Conservation (phyloP, 1,284 basidiomycete species). For the Hemileia vastatrix region DNA sequence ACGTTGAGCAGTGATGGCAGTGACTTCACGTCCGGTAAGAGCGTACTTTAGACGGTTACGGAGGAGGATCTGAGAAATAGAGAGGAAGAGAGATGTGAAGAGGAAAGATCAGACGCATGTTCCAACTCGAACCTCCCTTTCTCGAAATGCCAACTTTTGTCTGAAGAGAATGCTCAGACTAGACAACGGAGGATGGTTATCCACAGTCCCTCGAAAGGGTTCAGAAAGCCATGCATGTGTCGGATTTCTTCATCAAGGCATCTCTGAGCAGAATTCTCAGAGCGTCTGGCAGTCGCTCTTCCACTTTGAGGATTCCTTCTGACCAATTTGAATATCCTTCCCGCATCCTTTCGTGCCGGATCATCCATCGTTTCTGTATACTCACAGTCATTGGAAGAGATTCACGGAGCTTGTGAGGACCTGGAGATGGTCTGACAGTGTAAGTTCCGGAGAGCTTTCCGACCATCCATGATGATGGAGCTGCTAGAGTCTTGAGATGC, state of each 20-base stretch:
- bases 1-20: conserved; percentile 86
- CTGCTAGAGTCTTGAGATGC: conserved; percentile 94
- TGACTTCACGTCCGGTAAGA: conserved; percentile 88
- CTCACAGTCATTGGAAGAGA: conserved; percentile 56
- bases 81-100: too few species aligned
- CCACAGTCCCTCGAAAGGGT: too few species aligned
- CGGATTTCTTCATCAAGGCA: too few species aligned
- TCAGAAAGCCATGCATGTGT: too few species aligned
- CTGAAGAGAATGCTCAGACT: neutral
- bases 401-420: conserved; percentile 98
- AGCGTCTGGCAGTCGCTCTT: too few species aligned
- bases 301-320: too few species aligned
- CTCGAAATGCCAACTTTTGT: neutral
- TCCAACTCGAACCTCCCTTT: neutral
- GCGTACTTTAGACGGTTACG: conserved; percentile 99
- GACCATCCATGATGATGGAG: conserved; percentile 98
- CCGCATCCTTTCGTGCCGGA: too few species aligned
- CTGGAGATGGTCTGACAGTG: conserved; percentile 89
- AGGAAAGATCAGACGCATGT: neutral
- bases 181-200: too few species aligned
- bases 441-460: conserved; percentile 98
- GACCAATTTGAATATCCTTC: too few species aligned
- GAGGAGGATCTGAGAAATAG: conserved; percentile 87
- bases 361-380: too few species aligned
- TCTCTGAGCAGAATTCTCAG: too few species aligned